A percentile compares a stretch with the other conserved stretches of the same genome.
Conservation (phyloP, 768 basidiomycete genomes). For the Mycena indigotica region DNA sequence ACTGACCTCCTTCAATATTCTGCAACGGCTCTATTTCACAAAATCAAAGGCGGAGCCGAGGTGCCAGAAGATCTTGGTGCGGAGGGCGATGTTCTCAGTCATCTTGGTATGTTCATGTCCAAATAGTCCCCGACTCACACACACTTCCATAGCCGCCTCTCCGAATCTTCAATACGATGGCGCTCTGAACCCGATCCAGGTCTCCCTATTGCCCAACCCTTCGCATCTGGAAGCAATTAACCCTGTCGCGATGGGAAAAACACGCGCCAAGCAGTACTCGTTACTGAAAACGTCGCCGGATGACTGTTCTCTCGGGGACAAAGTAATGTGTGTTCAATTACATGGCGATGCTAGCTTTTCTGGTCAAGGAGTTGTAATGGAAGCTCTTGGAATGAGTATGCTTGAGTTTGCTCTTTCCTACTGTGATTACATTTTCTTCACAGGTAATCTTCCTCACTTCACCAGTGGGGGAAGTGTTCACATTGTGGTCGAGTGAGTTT, state of each 20-base stretch:
- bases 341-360: slow-evolving; percentile 93
- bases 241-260: slow-evolving; percentile 86
- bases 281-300: slow-evolving; percentile 66
- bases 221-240: slow-evolving; percentile 87
- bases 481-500: slow-evolving; percentile 85
- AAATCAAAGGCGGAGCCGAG: slow-evolving; percentile 81
- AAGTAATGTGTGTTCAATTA: slow-evolving; percentile 85
- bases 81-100: slow-evolving; percentile 87
- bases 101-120: slow-evolving; percentile 55
- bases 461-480: slow-evolving; percentile 90
- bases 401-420: slow-evolving; percentile 13
- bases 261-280: slow-evolving; percentile 87
- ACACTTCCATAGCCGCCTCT: slow-evolving; percentile 53
- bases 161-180: slow-evolving; percentile 61
- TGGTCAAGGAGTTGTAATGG: slow-evolving; percentile 91
- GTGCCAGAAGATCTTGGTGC: slow-evolving; percentile 64
- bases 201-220: slow-evolving; percentile 80
- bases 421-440: not conserved
- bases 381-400: slow-evolving; percentile 79
- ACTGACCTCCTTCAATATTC: slow-evolving; percentile 73
- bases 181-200: slow-evolving; percentile 55
- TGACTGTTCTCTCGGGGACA: slow-evolving; percentile 60
- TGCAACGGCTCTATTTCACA: slow-evolving; percentile 76
- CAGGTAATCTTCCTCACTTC: slow-evolving; percentile 87
- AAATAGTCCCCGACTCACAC: not conserved